A percentile compares a stretch with the other conserved stretches of the same genome.
phyloP scores from a whole-genome alignment of 441 rosid genomes.

The Pelargonium myrrhifolium region DNA sequence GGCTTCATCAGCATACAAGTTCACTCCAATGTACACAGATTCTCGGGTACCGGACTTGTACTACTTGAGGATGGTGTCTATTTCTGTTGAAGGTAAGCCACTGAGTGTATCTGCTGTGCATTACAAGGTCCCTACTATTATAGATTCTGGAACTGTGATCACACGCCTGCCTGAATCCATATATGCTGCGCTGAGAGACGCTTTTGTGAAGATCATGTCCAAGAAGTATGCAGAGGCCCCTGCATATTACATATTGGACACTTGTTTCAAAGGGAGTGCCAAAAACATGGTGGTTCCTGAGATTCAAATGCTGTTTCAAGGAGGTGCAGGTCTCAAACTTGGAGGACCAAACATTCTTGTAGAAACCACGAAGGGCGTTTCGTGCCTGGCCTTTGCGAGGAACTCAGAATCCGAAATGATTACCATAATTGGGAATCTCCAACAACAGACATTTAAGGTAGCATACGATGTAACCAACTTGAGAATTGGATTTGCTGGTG shows the following conservation, averaged over 20 bases:
- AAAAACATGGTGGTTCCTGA: constrained; percentile 27
- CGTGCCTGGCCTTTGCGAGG: constrained; percentile 41
- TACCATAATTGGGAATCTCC: constrained; percentile 40
- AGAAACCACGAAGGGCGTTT: constrained; percentile 23
- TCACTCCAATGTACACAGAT: constrained; percentile 21
- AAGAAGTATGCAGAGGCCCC: constrained; percentile 26
- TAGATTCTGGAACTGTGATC: constrained; percentile 43
- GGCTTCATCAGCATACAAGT: constrained; percentile 11
- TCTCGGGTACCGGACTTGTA: constrained; percentile 23
- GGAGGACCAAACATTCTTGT: constrained; percentile 26
- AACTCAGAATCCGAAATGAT: constrained; percentile 2
- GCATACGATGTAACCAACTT: constrained; percentile 34
- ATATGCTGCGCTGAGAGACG: constrained; percentile 26
- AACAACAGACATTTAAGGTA: constrained; percentile 33
- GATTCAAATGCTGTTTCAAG: constrained; percentile 31
- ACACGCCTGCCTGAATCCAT: constrained; percentile 38
- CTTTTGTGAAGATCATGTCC: constrained; percentile 32
- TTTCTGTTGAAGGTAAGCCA: no score
- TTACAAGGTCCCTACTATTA: constrained; percentile 13
- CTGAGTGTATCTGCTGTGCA: no score
- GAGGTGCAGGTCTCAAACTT: constrained; percentile 33
- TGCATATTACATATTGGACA: constrained; percentile 28
- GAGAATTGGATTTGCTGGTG: constrained; percentile 32
- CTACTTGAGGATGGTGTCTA: constrained; percentile 22
- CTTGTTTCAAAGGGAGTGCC: constrained; percentile 35